Evolutionary conservation across 2,329 filamentous ascomycete genomes (phyloP).

Genomic region (Raffaelea deltoideospora): DNA sequence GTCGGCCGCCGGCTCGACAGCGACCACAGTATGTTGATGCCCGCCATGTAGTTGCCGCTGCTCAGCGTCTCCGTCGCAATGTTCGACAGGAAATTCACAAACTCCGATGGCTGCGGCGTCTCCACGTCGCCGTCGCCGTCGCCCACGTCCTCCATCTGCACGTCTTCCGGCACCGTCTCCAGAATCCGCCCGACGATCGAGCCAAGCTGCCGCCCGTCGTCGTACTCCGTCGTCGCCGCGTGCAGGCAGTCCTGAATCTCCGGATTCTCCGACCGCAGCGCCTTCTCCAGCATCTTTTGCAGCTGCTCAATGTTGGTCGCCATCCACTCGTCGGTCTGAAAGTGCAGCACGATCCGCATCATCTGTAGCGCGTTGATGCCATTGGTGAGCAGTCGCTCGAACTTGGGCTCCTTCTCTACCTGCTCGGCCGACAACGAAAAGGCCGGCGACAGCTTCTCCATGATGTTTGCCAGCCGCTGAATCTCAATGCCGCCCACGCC

Average conservation of each 20-base stretch:
- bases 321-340: slow-evolving; percentile 84
- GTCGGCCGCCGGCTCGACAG: slow-evolving; percentile 71
- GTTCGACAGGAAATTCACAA: slow-evolving; percentile 70
- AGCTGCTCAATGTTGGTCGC: slow-evolving; percentile 59
- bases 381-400: slow-evolving; percentile 60
- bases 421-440: slow-evolving; percentile 44
- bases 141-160: slow-evolving; percentile 55
- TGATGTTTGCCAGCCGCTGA: slow-evolving; percentile 79
- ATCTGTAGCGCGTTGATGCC: slow-evolving; percentile 93
- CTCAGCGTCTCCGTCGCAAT: slow-evolving; percentile 79
- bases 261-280: slow-evolving; percentile 71
- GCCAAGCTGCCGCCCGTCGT: slow-evolving; percentile 55
- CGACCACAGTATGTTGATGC: slow-evolving; percentile 88
- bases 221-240: slow-evolving; percentile 51
- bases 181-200: slow-evolving; percentile 71
- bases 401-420: slow-evolving; percentile 47
- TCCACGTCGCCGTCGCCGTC: slow-evolving; percentile 78
- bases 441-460: slow-evolving; percentile 58
- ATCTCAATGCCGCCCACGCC: slow-evolving; percentile 82
- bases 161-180: slow-evolving; percentile 71
- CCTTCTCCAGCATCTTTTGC: slow-evolving; percentile 82
- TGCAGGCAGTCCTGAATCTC: slow-evolving; percentile 92
- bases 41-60: slow-evolving; percentile 66
- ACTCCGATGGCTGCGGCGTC: slow-evolving; percentile 61
- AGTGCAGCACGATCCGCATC: slow-evolving; percentile 74